Conservation (phyloP, 495 filamentous ascomycete species). For the Xylaria palmicola region DNA sequence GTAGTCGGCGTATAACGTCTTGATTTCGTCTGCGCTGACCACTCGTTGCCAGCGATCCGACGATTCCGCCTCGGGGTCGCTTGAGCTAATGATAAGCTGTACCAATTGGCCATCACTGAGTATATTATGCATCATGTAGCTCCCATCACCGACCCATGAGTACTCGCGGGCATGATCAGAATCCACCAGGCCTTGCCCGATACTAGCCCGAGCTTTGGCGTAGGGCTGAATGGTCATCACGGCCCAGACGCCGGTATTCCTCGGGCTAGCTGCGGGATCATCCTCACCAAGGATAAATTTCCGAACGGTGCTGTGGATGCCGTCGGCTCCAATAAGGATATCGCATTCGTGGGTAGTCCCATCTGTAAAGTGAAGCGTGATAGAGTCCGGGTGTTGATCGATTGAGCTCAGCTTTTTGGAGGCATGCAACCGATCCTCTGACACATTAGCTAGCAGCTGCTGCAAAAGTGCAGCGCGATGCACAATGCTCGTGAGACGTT, state of each 20-base stretch:
- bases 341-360: slow-evolving; percentile 38
- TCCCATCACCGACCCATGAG: slow-evolving; percentile 11
- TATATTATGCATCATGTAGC: slow-evolving; percentile 12
- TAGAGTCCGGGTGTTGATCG: slow-evolving; percentile 2
- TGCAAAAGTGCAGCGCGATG: slow-evolving; percentile 15
- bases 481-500: slow-evolving; percentile 17
- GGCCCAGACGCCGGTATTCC: slow-evolving; percentile 9
- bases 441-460: slow-evolving; percentile 10
- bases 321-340: slow-evolving; percentile 50
- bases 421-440: slow-evolving; percentile 15
- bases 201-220: slow-evolving; percentile 8
- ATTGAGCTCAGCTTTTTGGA: slow-evolving; percentile 18
- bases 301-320: slow-evolving; percentile 42
- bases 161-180: slow-evolving; percentile 15
- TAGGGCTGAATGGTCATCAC: slow-evolving; percentile 17
- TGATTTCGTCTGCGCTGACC: slow-evolving; percentile 16
- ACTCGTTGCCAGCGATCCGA: slow-evolving; percentile 11
- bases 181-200: slow-evolving; percentile 13
- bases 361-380: slow-evolving; percentile 30
- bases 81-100: slow-evolving; percentile 12
- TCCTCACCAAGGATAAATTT: slow-evolving; percentile 13
- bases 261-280: slow-evolving; percentile 7
- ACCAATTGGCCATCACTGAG: slow-evolving; percentile 15
- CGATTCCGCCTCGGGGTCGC: slow-evolving; percentile 8
- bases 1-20: slow-evolving; percentile 9